Percentiles rank a stretch among this genome's conserved stretches.
phyloP scores from a whole-genome alignment of 192 early-diverging fungal species.

The Backusella westeae region DNA sequence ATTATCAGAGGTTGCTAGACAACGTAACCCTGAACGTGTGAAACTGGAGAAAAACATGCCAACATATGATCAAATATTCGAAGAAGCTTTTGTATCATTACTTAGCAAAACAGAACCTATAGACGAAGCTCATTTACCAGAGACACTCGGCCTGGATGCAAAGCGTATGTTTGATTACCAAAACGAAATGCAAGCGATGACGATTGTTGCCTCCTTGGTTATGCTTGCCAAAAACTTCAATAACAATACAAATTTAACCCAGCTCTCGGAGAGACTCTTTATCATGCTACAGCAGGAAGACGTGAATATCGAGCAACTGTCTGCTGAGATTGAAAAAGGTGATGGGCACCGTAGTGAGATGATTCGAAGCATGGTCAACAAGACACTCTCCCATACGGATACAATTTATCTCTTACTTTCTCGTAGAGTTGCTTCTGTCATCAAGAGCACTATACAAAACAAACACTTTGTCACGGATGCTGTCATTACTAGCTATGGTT shows the following conservation, averaged over 20 bases:
- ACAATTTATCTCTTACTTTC: conserved; percentile 39
- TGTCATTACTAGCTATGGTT: conserved; percentile 32
- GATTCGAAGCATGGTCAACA: conserved; percentile 44
- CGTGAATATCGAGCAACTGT: conserved; percentile 30
- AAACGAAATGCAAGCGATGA: conserved; percentile 70
- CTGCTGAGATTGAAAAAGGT: conserved; percentile 29
- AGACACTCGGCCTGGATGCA: conserved; percentile 69
- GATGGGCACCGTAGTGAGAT: conserved; percentile 12
- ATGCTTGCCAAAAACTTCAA: conserved; percentile 67
- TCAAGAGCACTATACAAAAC: conserved; percentile 33
- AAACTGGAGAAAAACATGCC: neutral
- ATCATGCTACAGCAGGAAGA: conserved; percentile 24
- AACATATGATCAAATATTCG: conserved; percentile 2
- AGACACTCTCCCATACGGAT: conserved; percentile 42
- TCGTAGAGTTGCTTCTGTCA: conserved; percentile 29
- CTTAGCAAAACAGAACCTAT: conserved; percentile 8
- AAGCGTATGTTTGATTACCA: conserved; percentile 63
- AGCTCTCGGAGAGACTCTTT: conserved; percentile 25
- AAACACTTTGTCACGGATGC: conserved; percentile 31
- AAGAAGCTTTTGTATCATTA: conserved; percentile 18
- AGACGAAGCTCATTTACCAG: conserved; percentile 38
- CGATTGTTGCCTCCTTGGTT: conserved; percentile 62
- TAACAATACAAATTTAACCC: neutral
- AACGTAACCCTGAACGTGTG: neutral
- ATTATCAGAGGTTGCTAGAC: neutral